Percentiles rank a stretch among this genome's conserved stretches.
Evolutionary conservation across 345 rosid species (phyloP).

Genomic region (Salix brachista): DNA sequence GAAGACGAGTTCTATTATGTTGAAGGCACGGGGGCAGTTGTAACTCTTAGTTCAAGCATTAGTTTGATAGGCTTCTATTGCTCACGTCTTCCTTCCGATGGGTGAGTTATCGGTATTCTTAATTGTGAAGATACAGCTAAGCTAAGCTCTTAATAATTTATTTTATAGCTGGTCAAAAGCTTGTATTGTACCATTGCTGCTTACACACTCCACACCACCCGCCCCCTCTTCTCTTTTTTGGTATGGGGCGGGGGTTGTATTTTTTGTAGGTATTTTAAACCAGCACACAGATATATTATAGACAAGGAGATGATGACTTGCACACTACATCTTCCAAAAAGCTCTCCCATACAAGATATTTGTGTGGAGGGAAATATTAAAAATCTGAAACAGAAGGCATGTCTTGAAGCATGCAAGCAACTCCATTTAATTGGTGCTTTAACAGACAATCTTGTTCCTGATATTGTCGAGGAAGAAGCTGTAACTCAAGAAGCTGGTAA

Average conservation of each 20-base stretch:
- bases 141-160: neutral
- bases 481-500: conserved; percentile 39
- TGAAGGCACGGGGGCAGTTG: conserved; percentile 56
- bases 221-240: neutral
- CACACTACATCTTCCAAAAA: conserved; percentile 62
- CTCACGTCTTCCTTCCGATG: conserved; percentile 84
- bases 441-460: conserved; percentile 80
- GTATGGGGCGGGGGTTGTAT: neutral
- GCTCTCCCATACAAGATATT: conserved; percentile 52
- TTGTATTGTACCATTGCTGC: neutral
- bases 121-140: neutral
- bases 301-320: conserved; percentile 43
- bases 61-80: conserved; percentile 67
- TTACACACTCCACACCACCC: neutral
- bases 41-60: conserved; percentile 60
- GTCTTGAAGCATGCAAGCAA: conserved; percentile 80
- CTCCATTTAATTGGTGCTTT: conserved; percentile 67
- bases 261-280: conserved; percentile 67
- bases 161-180: neutral
- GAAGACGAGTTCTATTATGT: conserved; percentile 45
- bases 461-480: conserved; percentile 54
- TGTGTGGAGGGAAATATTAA: conserved; percentile 34
- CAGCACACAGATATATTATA: conserved; percentile 52
- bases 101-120: conserved; percentile 41
- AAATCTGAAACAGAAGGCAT: conserved; percentile 55